A percentile compares a stretch with the other conserved stretches of the same genome.
These are phyloP conservation scores for Epicoccum nigrum DNA, from an alignment of 2,329 filamentous ascomycete species.

Conservation along the genomic window DNA sequence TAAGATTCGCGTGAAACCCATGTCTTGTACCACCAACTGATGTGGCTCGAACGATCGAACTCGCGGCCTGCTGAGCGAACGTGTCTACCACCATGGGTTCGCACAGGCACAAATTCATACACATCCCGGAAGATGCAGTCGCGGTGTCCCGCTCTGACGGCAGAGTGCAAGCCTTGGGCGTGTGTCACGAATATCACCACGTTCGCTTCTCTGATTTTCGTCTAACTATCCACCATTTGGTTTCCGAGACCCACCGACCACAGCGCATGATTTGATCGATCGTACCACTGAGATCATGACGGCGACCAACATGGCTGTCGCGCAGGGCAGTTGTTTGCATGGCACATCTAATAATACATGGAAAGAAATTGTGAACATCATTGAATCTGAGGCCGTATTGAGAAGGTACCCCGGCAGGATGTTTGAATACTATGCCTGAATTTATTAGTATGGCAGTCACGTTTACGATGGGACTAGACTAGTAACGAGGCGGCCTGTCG, in stretches of 20 bases:
- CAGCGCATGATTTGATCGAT: conserved; percentile 18
- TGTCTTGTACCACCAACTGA: conserved; percentile 2
- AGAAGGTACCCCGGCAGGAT: not conserved
- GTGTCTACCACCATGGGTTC: not conserved
- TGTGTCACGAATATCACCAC: conserved; percentile 38
- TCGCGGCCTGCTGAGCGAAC: conserved; percentile 10
- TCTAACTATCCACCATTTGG: conserved; percentile 22
- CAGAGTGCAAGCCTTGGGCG: conserved; percentile 20
- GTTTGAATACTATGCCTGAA: not conserved
- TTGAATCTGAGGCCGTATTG: not conserved
- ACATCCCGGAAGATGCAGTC: not conserved
- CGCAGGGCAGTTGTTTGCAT: conserved; percentile 9
- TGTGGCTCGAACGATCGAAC: not conserved
- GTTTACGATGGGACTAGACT: conserved; percentile 18
- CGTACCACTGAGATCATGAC: conserved; percentile 8
- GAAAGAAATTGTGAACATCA: not conserved
- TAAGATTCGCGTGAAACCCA: conserved; percentile 4
- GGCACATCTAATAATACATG: not conserved
- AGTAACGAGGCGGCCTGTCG: conserved; percentile 15
- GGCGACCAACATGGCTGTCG: conserved; percentile 9
- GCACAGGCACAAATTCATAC: not conserved
- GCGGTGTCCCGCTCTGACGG: conserved; percentile 19
- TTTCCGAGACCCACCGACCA: conserved; percentile 15
- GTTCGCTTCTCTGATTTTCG: conserved; percentile 35
- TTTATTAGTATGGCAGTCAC: conserved; percentile 4